Base-by-base conservation (phyloP, 768 basidiomycete species). In the Suillus ampliporus region DNA sequence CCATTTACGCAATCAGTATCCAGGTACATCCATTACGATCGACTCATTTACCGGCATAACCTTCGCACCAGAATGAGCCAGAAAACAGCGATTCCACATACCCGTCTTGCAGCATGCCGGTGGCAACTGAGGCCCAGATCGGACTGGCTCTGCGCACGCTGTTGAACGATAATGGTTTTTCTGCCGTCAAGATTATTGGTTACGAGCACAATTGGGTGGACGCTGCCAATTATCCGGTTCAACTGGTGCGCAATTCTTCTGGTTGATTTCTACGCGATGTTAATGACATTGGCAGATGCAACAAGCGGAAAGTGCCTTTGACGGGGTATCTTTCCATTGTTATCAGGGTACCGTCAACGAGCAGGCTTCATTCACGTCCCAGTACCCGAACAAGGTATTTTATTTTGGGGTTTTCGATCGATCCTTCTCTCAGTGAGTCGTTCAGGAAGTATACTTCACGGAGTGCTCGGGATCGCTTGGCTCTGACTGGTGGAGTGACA, bases 401-500 rank as follows among this genome's bases (percentile, higher is more conserved):
- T 15, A 28, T 34, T 48, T 21, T 23, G 34, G 21, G 7, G 21
- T 4, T 53, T 14, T 6, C 9, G 10, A 23, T 19, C 21, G 31
- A 52, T 2, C 38, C 31, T 51, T 10, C 5, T 14, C 28, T 14
- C 19, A 43, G 41, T n/a, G 40, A 46, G 50, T n/a, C 14, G 37
- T 13, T 10, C 41, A 75, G 74, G 74, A 75, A 56, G 77, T 84
- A 19, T 82, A 79, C 73, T 76, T 83, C 63, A 83, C 77, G 67
- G 90, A 92, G 72, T 92, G 91, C 68, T 74, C 84, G 1, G 90
- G 91, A 7, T 85, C 82, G 0, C 73, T 83, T 60, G 87, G 89
- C 15, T 83, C 83, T 10, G 88, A 91, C 69, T 92, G 90, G 90
- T 93, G 91, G 91, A 78, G 77, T 53, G 89, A 92, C 67, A 87